phyloP scores from a whole-genome alignment of 179 eudicot genomes.

The Beta corolliflora region DNA sequence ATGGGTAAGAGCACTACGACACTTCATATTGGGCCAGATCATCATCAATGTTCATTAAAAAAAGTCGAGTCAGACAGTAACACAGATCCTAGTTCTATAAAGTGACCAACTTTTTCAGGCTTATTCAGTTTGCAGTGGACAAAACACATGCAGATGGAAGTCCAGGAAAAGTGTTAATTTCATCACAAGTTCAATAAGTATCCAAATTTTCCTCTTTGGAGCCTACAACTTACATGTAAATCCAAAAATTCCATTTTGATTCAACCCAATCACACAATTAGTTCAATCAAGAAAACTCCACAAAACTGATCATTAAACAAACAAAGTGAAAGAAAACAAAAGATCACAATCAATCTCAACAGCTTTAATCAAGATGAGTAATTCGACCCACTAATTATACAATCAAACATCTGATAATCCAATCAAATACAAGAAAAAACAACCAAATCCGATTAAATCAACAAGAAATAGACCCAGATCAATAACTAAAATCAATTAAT shows the following conservation, averaged over 20 bases:
- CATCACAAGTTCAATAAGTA: slow-evolving; percentile 9
- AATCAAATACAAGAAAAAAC: slow-evolving; percentile 6
- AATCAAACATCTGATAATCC: background rate
- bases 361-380: background rate
- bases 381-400: background rate
- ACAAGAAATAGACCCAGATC: slow-evolving; percentile 15
- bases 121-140: background rate
- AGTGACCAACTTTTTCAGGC: background rate
- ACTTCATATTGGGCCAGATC: too few species aligned
- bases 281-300: slow-evolving; percentile 5
- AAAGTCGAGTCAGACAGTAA: too few species aligned
- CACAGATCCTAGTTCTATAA: background rate
- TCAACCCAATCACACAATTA: background rate
- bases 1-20: too few species aligned
- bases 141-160: slow-evolving; percentile 9
- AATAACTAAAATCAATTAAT: background rate
- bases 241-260: background rate
- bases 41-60: too few species aligned
- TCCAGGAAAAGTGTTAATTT: slow-evolving; percentile 1
- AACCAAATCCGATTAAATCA: slow-evolving; percentile 5
- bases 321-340: too few species aligned
- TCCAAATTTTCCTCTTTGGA: background rate
- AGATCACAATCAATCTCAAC: slow-evolving; percentile 11
- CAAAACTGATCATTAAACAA: slow-evolving; percentile 11
- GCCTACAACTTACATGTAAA: background rate